These are phyloP conservation scores for Pseudogymnoascus sp. DNA, from an alignment of 2,329 filamentous ascomycete genomes.

Conservation along the genomic window DNA sequence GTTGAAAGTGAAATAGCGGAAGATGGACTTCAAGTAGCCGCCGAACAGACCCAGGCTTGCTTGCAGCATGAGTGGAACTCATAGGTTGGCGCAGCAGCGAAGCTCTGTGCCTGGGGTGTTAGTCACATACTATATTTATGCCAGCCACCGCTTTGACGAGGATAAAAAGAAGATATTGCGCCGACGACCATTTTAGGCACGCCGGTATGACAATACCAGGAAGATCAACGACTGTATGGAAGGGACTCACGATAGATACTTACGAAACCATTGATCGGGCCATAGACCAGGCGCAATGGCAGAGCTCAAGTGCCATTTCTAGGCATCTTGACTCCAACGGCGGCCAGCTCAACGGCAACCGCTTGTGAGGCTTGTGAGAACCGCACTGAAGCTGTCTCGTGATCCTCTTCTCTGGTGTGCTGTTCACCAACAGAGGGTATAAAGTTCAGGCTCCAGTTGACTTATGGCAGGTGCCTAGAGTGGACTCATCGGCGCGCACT, in stretches of 20 bases:
- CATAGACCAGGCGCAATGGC: not conserved
- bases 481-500: not conserved
- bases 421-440: not conserved
- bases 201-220: not conserved
- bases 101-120: not conserved
- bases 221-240: not conserved
- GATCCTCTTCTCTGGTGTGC: not conserved
- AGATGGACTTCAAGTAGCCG: not conserved
- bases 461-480: not conserved
- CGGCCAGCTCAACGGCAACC: not conserved
- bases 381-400: not conserved
- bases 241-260: conserved; percentile 1
- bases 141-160: not conserved
- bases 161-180: not conserved
- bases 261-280: not conserved
- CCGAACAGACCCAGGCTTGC: not conserved
- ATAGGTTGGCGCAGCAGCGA: not conserved
- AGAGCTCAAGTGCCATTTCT: not conserved
- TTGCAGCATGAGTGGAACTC: not conserved
- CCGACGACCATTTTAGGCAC: not conserved
- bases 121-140: conserved; percentile 1
- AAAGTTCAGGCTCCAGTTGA: conserved; percentile 1
- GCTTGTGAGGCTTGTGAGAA: not conserved
- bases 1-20: not conserved
- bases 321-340: not conserved